These are phyloP conservation scores for Odontarrhena argentea DNA, from an alignment of 345 rosid species.

Conservation along the genomic window DNA sequence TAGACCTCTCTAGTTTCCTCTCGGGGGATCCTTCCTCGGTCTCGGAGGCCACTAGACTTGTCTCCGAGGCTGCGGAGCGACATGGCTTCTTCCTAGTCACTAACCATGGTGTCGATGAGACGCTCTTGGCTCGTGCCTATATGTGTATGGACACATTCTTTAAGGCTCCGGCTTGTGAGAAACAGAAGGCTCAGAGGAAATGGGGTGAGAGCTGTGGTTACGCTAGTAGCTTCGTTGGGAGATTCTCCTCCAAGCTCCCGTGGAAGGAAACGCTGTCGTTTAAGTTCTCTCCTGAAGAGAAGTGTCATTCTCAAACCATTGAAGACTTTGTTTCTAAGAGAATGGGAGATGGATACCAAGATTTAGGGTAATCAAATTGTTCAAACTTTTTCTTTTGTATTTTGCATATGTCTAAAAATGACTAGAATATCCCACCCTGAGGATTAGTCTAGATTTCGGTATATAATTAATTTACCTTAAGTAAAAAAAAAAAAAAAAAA, in stretches of 20 bases:
- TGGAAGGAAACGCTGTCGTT: constrained; percentile 96
- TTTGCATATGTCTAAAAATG: too few species aligned
- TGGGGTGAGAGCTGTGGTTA: constrained; percentile 73
- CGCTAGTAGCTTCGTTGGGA: constrained; percentile 82
- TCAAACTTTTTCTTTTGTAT: background rate
- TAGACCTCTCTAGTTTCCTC: constrained; percentile 60
- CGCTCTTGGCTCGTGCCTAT: constrained; percentile 55
- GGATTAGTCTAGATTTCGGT: too few species aligned
- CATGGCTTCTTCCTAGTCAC: constrained; percentile 83
- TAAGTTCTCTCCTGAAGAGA: constrained; percentile 47
- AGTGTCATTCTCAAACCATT: constrained; percentile 35
- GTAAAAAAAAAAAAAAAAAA: too few species aligned
- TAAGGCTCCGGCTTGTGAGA: constrained; percentile 50
- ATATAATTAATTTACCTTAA: too few species aligned
- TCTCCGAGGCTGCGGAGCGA: constrained; percentile 64
- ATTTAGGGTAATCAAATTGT: constrained; percentile 59
- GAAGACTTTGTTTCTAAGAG: constrained; percentile 49
- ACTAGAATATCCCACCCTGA: too few species aligned
- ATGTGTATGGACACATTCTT: constrained; percentile 60
- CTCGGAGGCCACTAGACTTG: constrained; percentile 49
- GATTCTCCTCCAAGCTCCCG: constrained; percentile 78
- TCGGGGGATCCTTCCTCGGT: constrained; percentile 53
- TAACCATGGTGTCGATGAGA: constrained; percentile 68
- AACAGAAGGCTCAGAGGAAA: constrained; percentile 66
- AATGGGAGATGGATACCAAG: constrained; percentile 63